A percentile compares a stretch with the other conserved stretches of the same genome.
Evolutionary conservation across 768 basidiomycete genomes (phyloP).

Genomic region (Mrakia gelida): DNA sequence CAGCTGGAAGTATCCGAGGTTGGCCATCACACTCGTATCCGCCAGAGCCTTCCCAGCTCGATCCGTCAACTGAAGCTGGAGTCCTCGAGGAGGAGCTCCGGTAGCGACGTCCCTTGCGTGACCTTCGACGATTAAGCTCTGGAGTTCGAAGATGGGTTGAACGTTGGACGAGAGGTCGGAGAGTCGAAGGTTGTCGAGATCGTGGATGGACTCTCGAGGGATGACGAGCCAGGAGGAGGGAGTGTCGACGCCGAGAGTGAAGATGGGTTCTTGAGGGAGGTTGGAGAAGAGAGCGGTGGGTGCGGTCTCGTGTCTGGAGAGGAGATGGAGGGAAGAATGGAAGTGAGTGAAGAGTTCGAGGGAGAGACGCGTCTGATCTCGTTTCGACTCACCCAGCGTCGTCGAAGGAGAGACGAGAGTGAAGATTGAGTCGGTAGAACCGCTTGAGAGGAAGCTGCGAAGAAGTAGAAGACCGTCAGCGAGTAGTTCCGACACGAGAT

Average conservation of each 20-base stretch:
- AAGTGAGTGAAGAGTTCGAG: background rate
- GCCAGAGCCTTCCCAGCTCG: conserved; percentile 52
- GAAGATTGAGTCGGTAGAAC: conserved; percentile 79
- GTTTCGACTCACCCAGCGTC: conserved; percentile 59
- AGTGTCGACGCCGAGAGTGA: conserved; percentile 89
- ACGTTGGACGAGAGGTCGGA: conserved; percentile 52
- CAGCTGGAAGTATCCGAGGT: conserved; percentile 93
- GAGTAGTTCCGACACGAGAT: background rate
- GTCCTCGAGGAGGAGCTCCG: conserved; percentile 72
- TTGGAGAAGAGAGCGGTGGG: conserved; percentile 57
- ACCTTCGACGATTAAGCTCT: conserved; percentile 88
- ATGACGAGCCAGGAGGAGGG: conserved; percentile 89
- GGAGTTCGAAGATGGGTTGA: conserved; percentile 62
- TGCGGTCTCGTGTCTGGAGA: background rate
- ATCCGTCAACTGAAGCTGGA: conserved; percentile 75
- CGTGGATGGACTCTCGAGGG: conserved; percentile 79
- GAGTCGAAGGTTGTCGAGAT: conserved; percentile 93
- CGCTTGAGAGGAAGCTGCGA: conserved; percentile 78
- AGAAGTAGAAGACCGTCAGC: background rate
- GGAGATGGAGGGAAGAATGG: too few relatives aligned
- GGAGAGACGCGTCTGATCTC: background rate
- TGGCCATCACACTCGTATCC: conserved; percentile 89
- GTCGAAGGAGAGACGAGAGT: conserved; percentile 59
- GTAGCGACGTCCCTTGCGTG: conserved; percentile 73
- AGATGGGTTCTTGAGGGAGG: conserved; percentile 80